Conservation (phyloP, 306 rosid species). For the Dalbergia oliveri region DNA sequence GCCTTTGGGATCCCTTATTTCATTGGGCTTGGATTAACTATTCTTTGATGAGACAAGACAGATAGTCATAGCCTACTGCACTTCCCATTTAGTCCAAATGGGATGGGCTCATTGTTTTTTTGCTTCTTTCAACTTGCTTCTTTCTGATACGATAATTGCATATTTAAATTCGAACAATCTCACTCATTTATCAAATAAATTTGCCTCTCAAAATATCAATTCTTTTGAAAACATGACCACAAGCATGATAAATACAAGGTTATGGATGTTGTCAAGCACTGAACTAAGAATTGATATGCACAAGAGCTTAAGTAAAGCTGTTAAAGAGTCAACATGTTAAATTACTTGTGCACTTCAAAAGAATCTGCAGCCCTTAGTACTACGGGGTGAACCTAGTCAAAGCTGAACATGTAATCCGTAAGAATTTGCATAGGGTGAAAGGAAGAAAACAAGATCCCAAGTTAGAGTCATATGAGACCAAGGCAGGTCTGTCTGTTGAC, state of each 20-base stretch:
- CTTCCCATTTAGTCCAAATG: background rate
- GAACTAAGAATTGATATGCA: background rate
- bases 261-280: background rate
- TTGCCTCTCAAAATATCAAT: background rate
- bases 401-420: slow-evolving; percentile 8
- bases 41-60: background rate
- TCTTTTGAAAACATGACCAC: background rate
- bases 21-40: background rate
- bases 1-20: background rate
- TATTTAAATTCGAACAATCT: slow-evolving; percentile 19
- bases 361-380: slow-evolving; percentile 1
- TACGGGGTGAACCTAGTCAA: slow-evolving; percentile 9
- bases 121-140: slow-evolving; percentile 34
- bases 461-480: slow-evolving; percentile 23
- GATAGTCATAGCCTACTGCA: background rate
- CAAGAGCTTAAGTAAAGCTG: background rate
- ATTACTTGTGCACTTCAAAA: background rate
- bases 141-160: background rate
- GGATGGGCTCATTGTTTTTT: background rate
- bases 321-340: background rate
- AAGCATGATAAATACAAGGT: slow-evolving; percentile 14
- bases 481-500: background rate
- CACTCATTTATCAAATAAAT: background rate
- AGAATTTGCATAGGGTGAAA: slow-evolving; percentile 18
- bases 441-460: background rate